A percentile compares a stretch with the other conserved stretches of the same genome.
phyloP scores from a whole-genome alignment of 108 stramenopile genomes.

The Skeletonema marinoi region DNA sequence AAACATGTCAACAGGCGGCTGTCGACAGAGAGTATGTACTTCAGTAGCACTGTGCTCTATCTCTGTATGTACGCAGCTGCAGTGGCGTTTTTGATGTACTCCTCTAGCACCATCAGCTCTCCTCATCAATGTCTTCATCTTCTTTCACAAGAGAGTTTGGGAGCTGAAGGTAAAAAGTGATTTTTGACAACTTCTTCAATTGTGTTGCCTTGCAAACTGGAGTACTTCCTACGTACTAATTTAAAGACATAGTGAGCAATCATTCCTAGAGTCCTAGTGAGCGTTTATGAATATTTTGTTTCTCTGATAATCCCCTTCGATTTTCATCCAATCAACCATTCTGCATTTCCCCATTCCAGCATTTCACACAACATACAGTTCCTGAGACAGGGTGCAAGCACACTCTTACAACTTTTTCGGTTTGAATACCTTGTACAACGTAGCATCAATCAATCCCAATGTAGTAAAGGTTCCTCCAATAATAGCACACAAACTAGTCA shows the following conservation, averaged over 20 bases:
- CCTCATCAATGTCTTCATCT: too few species aligned
- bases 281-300: background rate
- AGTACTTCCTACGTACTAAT: too few species aligned
- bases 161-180: too few species aligned
- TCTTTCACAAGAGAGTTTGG: too few species aligned
- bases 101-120: too few species aligned
- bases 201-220: too few species aligned
- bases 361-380: background rate
- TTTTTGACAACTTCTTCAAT: too few species aligned
- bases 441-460: slow-evolving; percentile 92
- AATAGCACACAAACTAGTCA: slow-evolving; percentile 94
- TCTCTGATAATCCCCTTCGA: background rate
- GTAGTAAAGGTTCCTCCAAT: slow-evolving; percentile 99
- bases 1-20: too few species aligned
- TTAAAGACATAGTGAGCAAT: background rate
- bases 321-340: background rate
- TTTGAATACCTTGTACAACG: slow-evolving; percentile 92
- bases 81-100: too few species aligned
- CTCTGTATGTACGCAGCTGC: too few species aligned
- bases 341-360: background rate
- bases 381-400: background rate
- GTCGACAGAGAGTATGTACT: too few species aligned
- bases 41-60: too few species aligned
- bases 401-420: slow-evolving; percentile 51
- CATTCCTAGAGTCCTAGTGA: background rate